These are phyloP conservation scores for Botryotinia narcissicola DNA, from an alignment of 2,329 filamentous ascomycete species.

Conservation along the genomic window DNA sequence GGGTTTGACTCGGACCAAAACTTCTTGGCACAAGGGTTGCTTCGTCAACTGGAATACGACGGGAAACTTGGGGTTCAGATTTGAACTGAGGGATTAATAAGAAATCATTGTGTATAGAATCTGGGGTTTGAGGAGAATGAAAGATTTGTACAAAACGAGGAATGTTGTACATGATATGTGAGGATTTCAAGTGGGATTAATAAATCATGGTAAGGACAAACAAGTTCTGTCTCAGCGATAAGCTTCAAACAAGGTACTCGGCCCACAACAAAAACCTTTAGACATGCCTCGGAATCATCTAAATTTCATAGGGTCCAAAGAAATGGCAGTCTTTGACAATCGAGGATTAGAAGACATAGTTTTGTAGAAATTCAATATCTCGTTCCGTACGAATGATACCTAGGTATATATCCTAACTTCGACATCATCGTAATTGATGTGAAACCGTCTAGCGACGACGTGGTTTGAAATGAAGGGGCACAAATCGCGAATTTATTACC, in stretches of 20 bases:
- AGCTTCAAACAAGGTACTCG: neutral
- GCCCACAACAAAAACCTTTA: neutral
- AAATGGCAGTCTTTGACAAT: neutral
- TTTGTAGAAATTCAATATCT: neutral
- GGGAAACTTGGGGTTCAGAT: neutral
- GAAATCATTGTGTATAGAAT: neutral
- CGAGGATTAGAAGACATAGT: neutral
- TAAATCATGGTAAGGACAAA: neutral
- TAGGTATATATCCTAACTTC: neutral
- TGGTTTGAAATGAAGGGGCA: neutral
- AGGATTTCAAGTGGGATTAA: neutral
- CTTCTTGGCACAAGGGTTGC: slow-evolving; percentile 7
- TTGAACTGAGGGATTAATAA: neutral
- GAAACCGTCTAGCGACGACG: neutral
- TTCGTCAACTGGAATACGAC: neutral
- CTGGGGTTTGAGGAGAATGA: neutral
- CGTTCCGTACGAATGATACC: neutral
- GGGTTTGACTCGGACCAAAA: slow-evolving; percentile 17
- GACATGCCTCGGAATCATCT: neutral
- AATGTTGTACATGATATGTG: neutral
- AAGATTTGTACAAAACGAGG: neutral
- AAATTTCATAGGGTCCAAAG: neutral
- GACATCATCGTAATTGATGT: neutral
- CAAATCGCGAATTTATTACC: neutral
- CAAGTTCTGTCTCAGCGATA: neutral